Conservation (phyloP, 2,329 filamentous ascomycete genomes). For the Zymoseptoria passerinii region DNA sequence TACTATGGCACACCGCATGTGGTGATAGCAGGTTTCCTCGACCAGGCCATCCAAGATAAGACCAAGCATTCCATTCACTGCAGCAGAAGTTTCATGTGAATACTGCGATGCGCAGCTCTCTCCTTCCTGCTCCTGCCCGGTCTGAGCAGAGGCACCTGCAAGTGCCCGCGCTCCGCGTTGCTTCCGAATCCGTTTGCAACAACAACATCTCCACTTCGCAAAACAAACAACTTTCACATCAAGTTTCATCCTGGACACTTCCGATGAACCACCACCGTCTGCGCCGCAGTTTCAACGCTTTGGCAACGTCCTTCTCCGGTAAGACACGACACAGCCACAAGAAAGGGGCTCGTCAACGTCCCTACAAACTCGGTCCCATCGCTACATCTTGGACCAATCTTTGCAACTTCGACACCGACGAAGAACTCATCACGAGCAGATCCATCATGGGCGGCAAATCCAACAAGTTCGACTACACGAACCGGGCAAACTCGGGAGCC, state of each 20-base stretch:
- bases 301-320: background rate
- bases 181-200: background rate
- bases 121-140: background rate
- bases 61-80: background rate
- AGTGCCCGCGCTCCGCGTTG: background rate
- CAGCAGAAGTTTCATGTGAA: background rate
- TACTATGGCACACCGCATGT: too few species aligned
- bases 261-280: background rate
- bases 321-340: background rate
- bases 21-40: too few species aligned
- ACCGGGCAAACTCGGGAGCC: constrained; percentile 40
- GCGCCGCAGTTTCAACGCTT: background rate
- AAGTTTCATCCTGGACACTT: background rate
- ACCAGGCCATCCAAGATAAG: too few species aligned
- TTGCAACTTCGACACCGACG: background rate
- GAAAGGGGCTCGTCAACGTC: background rate
- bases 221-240: background rate
- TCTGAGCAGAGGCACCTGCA: background rate
- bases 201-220: background rate
- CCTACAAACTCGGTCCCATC: background rate
- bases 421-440: background rate
- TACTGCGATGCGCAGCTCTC: background rate
- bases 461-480: constrained; percentile 32
- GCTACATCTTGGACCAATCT: background rate
- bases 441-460: constrained; percentile 23